Percentiles rank a stretch among this genome's conserved stretches.
Conservation (phyloP, 495 filamentous ascomycete genomes). For the Barbatosphaeria neglecta region DNA sequence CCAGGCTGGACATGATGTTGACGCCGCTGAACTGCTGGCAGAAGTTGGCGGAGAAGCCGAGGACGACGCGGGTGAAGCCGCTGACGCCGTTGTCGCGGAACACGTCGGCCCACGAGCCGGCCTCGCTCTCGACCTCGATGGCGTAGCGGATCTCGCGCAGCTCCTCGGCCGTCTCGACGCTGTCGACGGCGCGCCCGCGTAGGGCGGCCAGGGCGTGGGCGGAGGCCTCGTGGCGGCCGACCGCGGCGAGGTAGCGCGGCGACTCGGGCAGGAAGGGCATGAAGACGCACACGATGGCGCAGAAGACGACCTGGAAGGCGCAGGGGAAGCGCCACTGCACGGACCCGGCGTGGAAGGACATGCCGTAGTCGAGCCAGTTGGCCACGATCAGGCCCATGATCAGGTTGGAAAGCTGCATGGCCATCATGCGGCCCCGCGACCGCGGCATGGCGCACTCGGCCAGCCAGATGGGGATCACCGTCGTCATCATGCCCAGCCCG, state of each 20-base stretch:
- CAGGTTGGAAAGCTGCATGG: slow-evolving; percentile 1
- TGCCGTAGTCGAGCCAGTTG: slow-evolving; percentile 77
- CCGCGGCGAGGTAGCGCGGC: slow-evolving; percentile 60
- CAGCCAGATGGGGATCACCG: slow-evolving; percentile 43
- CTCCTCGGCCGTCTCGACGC: slow-evolving; percentile 43
- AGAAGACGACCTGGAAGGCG: slow-evolving; percentile 70
- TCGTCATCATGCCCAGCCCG: slow-evolving; percentile 38
- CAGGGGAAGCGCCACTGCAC: slow-evolving; percentile 74
- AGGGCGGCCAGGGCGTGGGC: slow-evolving; percentile 61
- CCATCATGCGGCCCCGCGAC: slow-evolving; percentile 27
- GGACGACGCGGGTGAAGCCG: slow-evolving; percentile 53
- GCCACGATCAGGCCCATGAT: slow-evolving; percentile 28
- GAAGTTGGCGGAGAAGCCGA: slow-evolving; percentile 46
- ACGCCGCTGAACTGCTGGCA: slow-evolving; percentile 70
- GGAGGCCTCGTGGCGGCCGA: slow-evolving; percentile 58
- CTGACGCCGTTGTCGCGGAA: slow-evolving; percentile 40
- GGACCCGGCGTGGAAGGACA: slow-evolving; percentile 52
- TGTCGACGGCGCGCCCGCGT: slow-evolving; percentile 43
- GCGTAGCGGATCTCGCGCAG: slow-evolving; percentile 8
- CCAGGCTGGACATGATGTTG: slow-evolving; percentile 76
- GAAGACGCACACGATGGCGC: slow-evolving; percentile 48
- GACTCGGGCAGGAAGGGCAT: slow-evolving; percentile 66
- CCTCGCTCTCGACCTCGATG: background rate
- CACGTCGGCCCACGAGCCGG: background rate
- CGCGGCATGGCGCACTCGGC: slow-evolving; percentile 26